Conservation (phyloP, 768 basidiomycete genomes). For the Rhodosporidiobolus odoratus region DNA sequence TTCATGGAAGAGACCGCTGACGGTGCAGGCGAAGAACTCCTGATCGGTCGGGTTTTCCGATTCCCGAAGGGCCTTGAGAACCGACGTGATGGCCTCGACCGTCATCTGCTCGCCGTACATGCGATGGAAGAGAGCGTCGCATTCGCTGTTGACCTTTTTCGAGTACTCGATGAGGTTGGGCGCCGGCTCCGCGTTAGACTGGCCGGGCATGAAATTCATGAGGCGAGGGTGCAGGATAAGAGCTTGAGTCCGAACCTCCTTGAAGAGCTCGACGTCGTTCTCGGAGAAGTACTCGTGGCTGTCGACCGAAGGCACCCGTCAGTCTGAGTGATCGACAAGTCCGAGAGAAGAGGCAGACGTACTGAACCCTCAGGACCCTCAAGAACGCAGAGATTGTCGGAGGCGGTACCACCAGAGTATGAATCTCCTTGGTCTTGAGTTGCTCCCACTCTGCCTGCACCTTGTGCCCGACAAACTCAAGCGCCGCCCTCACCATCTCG, state of each 20-base stretch:
- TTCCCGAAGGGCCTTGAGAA: conserved; percentile 76
- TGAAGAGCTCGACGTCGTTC: conserved; percentile 74
- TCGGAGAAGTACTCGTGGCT: conserved; percentile 70
- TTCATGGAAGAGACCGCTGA: conserved; percentile 98
- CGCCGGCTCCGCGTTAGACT: conserved; percentile 79
- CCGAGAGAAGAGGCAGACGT: conserved; percentile 43
- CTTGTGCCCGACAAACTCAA: conserved; percentile 85
- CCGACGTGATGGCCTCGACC: conserved; percentile 83
- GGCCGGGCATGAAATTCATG: conserved; percentile 75
- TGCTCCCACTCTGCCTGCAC: conserved; percentile 60
- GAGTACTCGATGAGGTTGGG: conserved; percentile 82
- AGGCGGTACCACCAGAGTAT: too few species aligned
- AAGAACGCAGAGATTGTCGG: conserved; percentile 88
- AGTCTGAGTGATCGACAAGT: neutral
- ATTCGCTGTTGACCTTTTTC: conserved; percentile 82
- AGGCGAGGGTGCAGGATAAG: conserved; percentile 92
- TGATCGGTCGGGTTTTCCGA: conserved; percentile 79
- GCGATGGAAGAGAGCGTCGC: conserved; percentile 91
- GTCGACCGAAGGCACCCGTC: conserved; percentile 13
- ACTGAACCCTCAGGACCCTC: conserved; percentile 79
- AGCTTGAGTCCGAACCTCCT: conserved; percentile 86
- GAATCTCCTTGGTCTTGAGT: conserved; percentile 76
- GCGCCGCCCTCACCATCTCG: conserved; percentile 78
- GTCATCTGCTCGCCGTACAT: conserved; percentile 95
- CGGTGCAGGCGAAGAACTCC: conserved; percentile 98